Evolutionary conservation across 192 early-diverging fungal genomes (phyloP).

Genomic region (Rhizophagus prolifer): DNA sequence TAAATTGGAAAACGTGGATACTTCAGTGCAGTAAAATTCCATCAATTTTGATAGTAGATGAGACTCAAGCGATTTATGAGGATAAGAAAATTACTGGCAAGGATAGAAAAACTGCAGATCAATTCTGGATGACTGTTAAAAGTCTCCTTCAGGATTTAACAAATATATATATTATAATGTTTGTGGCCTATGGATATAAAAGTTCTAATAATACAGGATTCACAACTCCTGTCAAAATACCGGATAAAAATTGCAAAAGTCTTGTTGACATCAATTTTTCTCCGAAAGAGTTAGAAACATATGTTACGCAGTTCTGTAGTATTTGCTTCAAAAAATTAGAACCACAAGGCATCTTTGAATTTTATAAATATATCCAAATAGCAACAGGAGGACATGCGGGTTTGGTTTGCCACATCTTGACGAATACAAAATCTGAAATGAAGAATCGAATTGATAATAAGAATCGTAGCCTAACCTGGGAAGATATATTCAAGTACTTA

Average conservation of each 20-base stretch:
- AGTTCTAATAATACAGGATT: constrained; percentile 3
- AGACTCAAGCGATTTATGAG: constrained; percentile 16
- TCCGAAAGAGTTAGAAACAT: background rate
- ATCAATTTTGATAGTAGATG: no score
- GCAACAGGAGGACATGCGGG: no score
- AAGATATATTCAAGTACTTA: constrained; percentile 5
- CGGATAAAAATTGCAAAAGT: background rate
- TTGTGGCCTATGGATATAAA: constrained; percentile 23
- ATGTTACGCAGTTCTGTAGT: background rate
- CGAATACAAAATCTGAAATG: background rate
- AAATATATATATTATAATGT: constrained; percentile 12
- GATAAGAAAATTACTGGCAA: background rate
- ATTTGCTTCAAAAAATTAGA: background rate
- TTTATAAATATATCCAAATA: no score
- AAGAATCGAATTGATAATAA: background rate
- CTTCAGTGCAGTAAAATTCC: constrained; percentile 23
- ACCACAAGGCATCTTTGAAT: background rate
- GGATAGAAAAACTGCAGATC: background rate
- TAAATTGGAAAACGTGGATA: constrained; percentile 20
- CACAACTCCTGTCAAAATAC: background rate
- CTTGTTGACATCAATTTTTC: constrained; percentile 9
- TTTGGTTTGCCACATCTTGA: no score
- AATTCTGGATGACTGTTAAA: constrained; percentile 23
- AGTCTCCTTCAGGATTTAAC: background rate
- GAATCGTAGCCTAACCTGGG: background rate